Conservation (phyloP, 2,329 filamentous ascomycete genomes). For the Anisogramma anomala region DNA sequence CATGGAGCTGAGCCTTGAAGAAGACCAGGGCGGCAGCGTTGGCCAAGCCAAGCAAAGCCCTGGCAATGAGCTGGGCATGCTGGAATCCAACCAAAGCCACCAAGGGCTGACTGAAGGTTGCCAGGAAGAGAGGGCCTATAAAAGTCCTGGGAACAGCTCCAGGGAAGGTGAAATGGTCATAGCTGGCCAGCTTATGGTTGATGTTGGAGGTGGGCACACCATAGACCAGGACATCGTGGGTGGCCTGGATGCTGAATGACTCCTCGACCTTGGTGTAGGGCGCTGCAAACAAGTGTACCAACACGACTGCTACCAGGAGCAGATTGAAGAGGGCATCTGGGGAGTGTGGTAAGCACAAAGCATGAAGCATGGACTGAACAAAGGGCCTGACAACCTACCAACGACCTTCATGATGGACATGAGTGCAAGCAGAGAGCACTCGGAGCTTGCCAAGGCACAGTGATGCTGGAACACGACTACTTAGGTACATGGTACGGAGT, state of each 20-base stretch:
- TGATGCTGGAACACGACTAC: no score
- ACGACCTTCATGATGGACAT: not conserved
- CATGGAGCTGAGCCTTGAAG: slow-evolving; percentile 52
- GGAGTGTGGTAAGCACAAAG: slow-evolving; percentile 7
- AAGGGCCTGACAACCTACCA: not conserved
- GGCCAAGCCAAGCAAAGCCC: slow-evolving; percentile 63
- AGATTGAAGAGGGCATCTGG: slow-evolving; percentile 39
- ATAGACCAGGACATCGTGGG: slow-evolving; percentile 77
- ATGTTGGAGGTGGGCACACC: slow-evolving; percentile 55
- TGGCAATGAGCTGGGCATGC: slow-evolving; percentile 51
- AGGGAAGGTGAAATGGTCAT: slow-evolving; percentile 85
- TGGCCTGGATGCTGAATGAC: slow-evolving; percentile 92
- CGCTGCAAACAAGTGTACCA: slow-evolving; percentile 59
- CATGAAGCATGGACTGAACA: no score
- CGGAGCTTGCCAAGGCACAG: no score
- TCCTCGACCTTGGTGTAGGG: slow-evolving; percentile 98
- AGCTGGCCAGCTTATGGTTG: slow-evolving; percentile 47
- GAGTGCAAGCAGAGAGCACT: not conserved
- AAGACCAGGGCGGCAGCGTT: slow-evolving; percentile 60
- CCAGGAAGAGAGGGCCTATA: slow-evolving; percentile 65
- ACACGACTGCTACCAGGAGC: slow-evolving; percentile 50
- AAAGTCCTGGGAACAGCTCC: slow-evolving; percentile 89
- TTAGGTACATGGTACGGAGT: no score
- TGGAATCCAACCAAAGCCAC: slow-evolving; percentile 43
- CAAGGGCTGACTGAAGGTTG: slow-evolving; percentile 59